Percentiles rank a stretch among this genome's conserved stretches.
These are phyloP conservation scores for Haplosporangium sp. DNA, from an alignment of 371 early-diverging fungal species.

Conservation along the genomic window DNA sequence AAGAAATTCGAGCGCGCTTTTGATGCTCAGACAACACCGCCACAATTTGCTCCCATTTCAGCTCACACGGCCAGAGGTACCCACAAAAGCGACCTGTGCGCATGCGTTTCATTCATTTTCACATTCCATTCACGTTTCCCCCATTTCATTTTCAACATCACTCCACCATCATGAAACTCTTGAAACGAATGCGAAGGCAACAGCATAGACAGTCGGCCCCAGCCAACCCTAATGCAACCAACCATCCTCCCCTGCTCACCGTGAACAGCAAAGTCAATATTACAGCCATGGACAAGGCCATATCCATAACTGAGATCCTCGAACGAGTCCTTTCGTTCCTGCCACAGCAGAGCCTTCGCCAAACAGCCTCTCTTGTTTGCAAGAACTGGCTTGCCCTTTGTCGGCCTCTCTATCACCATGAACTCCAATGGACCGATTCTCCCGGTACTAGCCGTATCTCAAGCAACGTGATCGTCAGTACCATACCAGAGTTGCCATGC, in stretches of 20 bases:
- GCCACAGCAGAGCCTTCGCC: slow-evolving; percentile 25
- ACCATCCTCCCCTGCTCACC: not conserved
- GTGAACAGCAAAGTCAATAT: not conserved
- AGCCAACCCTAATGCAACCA: not conserved
- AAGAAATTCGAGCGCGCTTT: no score
- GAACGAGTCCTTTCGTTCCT: slow-evolving; percentile 26
- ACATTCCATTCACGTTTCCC: no score
- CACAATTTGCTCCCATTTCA: no score
- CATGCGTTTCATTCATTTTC: no score
- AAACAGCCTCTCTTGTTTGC: slow-evolving; percentile 17
- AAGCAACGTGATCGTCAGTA: not conserved
- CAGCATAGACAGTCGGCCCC: no score
- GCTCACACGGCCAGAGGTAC: no score
- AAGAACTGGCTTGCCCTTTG: slow-evolving; percentile 18
- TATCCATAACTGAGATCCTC: slow-evolving; percentile 29
- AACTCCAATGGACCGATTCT: slow-evolving; percentile 14
- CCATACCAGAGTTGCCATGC: slow-evolving; percentile 7
- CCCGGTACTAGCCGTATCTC: slow-evolving; percentile 1
- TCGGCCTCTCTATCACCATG: not conserved
- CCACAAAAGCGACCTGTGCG: no score
- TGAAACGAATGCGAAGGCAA: no score
- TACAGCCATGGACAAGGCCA: slow-evolving; percentile 9
- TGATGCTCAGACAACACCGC: no score
- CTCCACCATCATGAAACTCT: no score
- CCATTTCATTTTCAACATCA: no score